These are phyloP conservation scores for Xylariaceae sp. DNA, from an alignment of 2,329 filamentous ascomycete genomes.

Conservation along the genomic window DNA sequence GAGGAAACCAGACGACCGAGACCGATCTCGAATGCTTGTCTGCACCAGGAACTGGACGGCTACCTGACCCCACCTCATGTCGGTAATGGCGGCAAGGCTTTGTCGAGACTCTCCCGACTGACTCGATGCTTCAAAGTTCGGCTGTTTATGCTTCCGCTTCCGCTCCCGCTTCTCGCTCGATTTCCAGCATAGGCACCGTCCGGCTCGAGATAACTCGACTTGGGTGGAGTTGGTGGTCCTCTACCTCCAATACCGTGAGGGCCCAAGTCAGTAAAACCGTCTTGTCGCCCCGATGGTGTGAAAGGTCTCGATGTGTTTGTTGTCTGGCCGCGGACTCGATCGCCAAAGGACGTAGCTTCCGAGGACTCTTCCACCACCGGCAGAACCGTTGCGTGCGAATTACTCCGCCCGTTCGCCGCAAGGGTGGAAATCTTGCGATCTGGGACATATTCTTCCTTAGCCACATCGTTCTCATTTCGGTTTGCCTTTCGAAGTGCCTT, in stretches of 20 bases:
- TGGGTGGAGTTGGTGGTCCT: constrained; percentile 40
- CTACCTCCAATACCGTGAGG: constrained; percentile 24
- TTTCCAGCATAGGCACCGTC: constrained; percentile 37
- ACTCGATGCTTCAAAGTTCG: constrained; percentile 29
- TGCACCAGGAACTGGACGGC: too few species aligned
- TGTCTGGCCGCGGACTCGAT: constrained; percentile 45
- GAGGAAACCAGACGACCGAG: too few species aligned
- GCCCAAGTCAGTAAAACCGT: constrained; percentile 27
- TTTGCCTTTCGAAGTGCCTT: constrained; percentile 21
- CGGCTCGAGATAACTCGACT: constrained; percentile 31
- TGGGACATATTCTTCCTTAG: constrained; percentile 23
- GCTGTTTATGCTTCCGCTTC: constrained; percentile 18
- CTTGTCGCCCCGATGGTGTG: constrained; percentile 27
- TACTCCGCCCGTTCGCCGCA: constrained; percentile 16
- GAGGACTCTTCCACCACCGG: constrained; percentile 88
- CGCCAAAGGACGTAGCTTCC: constrained; percentile 62
- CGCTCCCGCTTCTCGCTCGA: constrained; percentile 19
- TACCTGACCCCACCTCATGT: constrained; percentile 7
- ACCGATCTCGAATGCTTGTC: too few species aligned
- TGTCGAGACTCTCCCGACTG: constrained; percentile 52
- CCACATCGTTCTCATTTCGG: constrained; percentile 22
- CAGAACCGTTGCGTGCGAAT: constrained; percentile 40
- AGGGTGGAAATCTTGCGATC: constrained; percentile 24
- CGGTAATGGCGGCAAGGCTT: constrained; percentile 52
- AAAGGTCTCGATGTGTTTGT: constrained; percentile 22